Percentiles rank a stretch among this genome's conserved stretches.
Evolutionary conservation across 176 grass and related monocot genomes (phyloP).

Genomic region (Carex parvula): DNA sequence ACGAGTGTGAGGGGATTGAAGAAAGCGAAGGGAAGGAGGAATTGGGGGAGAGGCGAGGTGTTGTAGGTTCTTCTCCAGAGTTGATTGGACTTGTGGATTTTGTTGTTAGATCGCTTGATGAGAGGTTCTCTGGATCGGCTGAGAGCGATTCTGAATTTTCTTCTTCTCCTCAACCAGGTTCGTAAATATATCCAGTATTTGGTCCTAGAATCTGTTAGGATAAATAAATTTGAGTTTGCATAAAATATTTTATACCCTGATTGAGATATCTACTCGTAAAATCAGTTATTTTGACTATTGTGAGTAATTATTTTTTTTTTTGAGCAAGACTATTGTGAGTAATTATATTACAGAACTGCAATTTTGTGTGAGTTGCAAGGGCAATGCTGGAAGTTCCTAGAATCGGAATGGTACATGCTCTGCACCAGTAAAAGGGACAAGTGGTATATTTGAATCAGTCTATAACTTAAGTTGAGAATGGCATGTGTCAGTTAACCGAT

Average conservation of each 20-base stretch:
- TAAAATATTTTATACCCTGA: not conserved
- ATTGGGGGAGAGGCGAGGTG: not conserved
- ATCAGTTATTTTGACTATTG: not conserved
- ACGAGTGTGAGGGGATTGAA: conserved; percentile 30
- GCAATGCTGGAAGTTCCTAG: not conserved
- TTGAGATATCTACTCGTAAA: not conserved
- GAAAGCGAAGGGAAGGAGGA: conserved; percentile 29
- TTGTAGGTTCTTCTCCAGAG: conserved; percentile 34
- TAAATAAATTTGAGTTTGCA: not conserved
- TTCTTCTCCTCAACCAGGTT: conserved; percentile 34
- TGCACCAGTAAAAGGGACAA: not conserved
- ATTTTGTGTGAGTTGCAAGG: not conserved
- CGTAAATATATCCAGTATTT: not conserved
- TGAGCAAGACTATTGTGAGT: not conserved
- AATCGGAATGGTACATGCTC: not conserved
- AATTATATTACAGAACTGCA: not conserved
- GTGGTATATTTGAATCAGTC: not conserved
- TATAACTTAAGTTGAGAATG: not conserved
- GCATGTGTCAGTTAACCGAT: not conserved
- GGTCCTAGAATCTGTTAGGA: not conserved
- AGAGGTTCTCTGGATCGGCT: conserved; percentile 49
- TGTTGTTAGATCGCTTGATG: conserved; percentile 56
- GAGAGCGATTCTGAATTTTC: conserved; percentile 22
- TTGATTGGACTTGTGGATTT: conserved; percentile 43
- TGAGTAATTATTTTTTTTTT: not conserved